phyloP scores from a whole-genome alignment of 1,284 basidiomycete genomes.

The Pseudomicrostroma phylloplanum region DNA sequence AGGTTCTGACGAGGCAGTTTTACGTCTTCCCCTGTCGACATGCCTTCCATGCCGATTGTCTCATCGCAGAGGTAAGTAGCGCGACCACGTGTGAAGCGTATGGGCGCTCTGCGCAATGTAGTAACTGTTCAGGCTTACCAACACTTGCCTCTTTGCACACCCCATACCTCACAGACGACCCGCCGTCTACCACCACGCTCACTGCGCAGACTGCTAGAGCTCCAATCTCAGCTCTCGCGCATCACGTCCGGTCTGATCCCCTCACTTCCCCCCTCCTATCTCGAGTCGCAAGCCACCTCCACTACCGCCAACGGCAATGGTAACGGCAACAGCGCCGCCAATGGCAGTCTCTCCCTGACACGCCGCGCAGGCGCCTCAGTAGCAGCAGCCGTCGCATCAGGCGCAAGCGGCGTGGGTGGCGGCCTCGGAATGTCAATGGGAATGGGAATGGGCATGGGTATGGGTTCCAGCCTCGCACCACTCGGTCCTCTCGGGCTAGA shows the following conservation, averaged over 20 bases:
- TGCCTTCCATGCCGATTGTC: slow-evolving; percentile 57
- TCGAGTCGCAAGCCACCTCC: background rate
- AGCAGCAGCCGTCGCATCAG: slow-evolving; percentile 6
- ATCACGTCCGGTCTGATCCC: slow-evolving; percentile 18
- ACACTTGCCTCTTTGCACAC: no score
- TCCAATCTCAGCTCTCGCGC: slow-evolving; percentile 31
- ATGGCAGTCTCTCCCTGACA: slow-evolving; percentile 6
- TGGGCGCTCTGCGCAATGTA: background rate
- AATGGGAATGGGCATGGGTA: slow-evolving; percentile 3
- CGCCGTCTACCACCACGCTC: slow-evolving; percentile 36
- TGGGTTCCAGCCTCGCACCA: slow-evolving; percentile 9
- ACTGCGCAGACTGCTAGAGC: slow-evolving; percentile 39
- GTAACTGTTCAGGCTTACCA: no score
- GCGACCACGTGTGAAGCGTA: slow-evolving; percentile 16
- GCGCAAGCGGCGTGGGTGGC: slow-evolving; percentile 10
- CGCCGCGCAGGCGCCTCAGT: slow-evolving; percentile 6
- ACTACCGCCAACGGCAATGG: background rate
- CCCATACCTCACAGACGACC: slow-evolving; percentile 18
- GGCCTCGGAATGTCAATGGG: slow-evolving; percentile 9
- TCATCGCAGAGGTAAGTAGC: slow-evolving; percentile 30
- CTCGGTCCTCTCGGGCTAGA: slow-evolving; percentile 25
- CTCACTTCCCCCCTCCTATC: slow-evolving; percentile 14
- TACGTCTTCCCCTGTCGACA: slow-evolving; percentile 98
- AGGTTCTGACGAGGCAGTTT: slow-evolving; percentile 67
- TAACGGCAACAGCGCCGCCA: background rate